Percentiles rank a stretch among this genome's conserved stretches.
phyloP scores from a whole-genome alignment of 2,329 filamentous ascomycete species.

The Alternaria rosae region DNA sequence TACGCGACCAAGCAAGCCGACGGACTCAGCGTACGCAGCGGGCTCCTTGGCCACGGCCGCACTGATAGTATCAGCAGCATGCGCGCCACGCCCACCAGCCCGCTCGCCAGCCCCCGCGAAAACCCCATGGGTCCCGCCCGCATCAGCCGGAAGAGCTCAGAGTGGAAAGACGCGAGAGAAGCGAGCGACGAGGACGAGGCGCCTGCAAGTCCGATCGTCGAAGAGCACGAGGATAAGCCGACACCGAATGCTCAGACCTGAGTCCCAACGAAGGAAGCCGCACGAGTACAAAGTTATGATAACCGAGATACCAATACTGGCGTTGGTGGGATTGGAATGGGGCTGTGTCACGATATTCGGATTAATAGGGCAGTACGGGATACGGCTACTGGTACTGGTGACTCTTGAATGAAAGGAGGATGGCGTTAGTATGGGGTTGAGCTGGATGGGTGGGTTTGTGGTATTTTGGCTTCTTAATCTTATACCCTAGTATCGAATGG shows the following conservation, averaged over 20 bases:
- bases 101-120: conserved; percentile 63
- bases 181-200: conserved; percentile 39
- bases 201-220: conserved; percentile 10
- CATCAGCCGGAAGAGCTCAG: conserved; percentile 44
- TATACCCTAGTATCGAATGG: conserved; percentile 23
- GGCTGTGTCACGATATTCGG: conserved; percentile 9
- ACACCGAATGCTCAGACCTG: background rate
- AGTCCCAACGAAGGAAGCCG: background rate
- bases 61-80: conserved; percentile 85
- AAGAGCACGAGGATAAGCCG: conserved; percentile 17
- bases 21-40: conserved; percentile 79
- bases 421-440: background rate
- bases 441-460: background rate
- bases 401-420: background rate
- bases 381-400: background rate
- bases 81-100: conserved; percentile 62
- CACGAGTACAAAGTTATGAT: background rate
- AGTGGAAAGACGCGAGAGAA: conserved; percentile 47
- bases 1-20: conserved; percentile 69
- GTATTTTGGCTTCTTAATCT: conserved; percentile 13
- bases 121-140: conserved; percentile 42
- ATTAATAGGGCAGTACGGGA: background rate
- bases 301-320: background rate
- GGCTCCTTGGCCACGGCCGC: conserved; percentile 75
- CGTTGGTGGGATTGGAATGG: background rate